Percentiles rank a stretch among this genome's conserved stretches.
Evolutionary conservation across 768 basidiomycete species (phyloP).

Genomic region (Boletus insuetus): DNA sequence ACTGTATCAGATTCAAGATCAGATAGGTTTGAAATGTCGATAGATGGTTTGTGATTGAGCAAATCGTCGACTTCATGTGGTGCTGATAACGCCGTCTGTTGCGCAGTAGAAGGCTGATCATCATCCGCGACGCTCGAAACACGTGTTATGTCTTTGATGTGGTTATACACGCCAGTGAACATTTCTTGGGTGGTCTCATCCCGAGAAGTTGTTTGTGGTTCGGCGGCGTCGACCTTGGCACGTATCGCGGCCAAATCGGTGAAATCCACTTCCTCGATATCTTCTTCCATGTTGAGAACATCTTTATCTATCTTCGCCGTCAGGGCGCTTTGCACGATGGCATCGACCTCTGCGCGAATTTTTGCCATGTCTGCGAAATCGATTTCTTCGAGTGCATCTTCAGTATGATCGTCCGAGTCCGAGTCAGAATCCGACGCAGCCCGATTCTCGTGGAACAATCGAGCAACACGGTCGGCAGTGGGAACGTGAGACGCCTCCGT

Average conservation of each 20-base stretch:
- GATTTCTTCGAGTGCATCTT: slow-evolving; percentile 50
- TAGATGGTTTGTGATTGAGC: slow-evolving; percentile 2
- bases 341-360: slow-evolving; percentile 43
- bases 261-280: slow-evolving; percentile 52
- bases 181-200: slow-evolving; percentile 30
- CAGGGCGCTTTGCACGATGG: slow-evolving; percentile 5
- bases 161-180: slow-evolving; percentile 38
- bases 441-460: slow-evolving; percentile 53
- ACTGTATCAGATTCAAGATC: neutral
- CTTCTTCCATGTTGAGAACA: slow-evolving; percentile 36
- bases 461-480: slow-evolving; percentile 65
- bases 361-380: slow-evolving; percentile 63
- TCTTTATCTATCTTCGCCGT: neutral
- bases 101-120: neutral
- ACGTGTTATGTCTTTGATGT: neutral
- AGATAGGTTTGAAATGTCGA: slow-evolving; percentile 8
- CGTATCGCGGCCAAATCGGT: slow-evolving; percentile 33
- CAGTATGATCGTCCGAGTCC: slow-evolving; percentile 29
- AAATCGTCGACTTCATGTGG: slow-evolving; percentile 2
- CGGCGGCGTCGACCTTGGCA: slow-evolving; percentile 13
- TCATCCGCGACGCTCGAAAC: neutral
- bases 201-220: slow-evolving; percentile 4
- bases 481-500: slow-evolving; percentile 58
- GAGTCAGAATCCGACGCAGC: slow-evolving; percentile 18
- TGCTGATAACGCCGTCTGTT: neutral